These are phyloP conservation scores for Pinus tabuliformis DNA, from an alignment of 75 land plant species.

Conservation along the genomic window DNA sequence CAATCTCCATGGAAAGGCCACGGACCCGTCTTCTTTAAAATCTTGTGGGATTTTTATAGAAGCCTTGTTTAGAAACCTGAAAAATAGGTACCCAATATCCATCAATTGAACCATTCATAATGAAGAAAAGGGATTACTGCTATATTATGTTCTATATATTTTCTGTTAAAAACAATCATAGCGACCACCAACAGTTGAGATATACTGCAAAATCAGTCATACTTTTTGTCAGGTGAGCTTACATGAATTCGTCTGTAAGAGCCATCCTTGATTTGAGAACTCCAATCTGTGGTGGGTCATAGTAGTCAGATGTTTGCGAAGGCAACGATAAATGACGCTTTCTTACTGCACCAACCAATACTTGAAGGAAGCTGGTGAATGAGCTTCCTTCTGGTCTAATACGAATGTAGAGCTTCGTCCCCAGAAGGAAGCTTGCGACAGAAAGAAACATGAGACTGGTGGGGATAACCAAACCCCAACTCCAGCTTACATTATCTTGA, in stretches of 20 bases:
- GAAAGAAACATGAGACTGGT: too few relatives aligned
- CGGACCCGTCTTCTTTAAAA: slow-evolving; percentile 23
- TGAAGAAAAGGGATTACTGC: too few relatives aligned
- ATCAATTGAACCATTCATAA: too few relatives aligned
- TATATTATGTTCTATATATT: too few relatives aligned
- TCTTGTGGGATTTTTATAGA: slow-evolving; percentile 40
- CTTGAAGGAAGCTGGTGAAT: too few relatives aligned
- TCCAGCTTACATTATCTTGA: too few relatives aligned
- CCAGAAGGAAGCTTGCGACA: slow-evolving; percentile 40
- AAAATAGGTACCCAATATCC: not conserved
- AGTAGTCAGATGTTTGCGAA: too few relatives aligned
- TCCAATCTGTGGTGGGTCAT: slow-evolving; percentile 24
- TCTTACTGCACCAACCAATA: too few relatives aligned
- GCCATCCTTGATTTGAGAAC: slow-evolving; percentile 20
- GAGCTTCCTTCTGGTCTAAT: slow-evolving; percentile 42
- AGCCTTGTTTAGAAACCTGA: slow-evolving; percentile 77
- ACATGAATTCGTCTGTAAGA: slow-evolving; percentile 42
- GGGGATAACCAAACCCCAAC: slow-evolving; percentile 48
- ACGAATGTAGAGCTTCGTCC: slow-evolving; percentile 25
- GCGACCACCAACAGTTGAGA: too few relatives aligned
- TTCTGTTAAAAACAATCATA: too few relatives aligned
- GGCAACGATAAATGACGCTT: too few relatives aligned
- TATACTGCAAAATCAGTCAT: too few relatives aligned
- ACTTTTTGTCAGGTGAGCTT: not conserved
- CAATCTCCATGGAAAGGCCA: slow-evolving; percentile 54